Conservation (phyloP, 805 yeast genomes). For the Starmerella apicola region DNA sequence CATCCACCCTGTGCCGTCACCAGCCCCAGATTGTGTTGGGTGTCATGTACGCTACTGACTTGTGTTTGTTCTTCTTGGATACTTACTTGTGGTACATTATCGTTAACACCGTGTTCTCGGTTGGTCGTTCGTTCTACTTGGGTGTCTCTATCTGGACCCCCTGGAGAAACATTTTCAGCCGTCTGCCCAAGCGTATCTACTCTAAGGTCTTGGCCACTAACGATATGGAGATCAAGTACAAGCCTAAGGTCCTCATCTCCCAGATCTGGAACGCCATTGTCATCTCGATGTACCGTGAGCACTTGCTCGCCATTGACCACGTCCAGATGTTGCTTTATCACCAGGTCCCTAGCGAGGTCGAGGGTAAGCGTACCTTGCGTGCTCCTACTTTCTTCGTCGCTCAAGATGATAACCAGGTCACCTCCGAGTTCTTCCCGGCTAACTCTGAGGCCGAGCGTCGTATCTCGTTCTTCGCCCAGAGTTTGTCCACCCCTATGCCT, state of each 20-base stretch:
- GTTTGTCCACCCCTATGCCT: conserved; percentile 95
- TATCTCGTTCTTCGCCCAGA: conserved; percentile 97
- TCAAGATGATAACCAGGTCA: conserved; percentile 90
- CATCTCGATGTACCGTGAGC: conserved; percentile 99
- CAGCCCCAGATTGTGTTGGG: conserved; percentile 86
- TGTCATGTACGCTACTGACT: conserved; percentile 83
- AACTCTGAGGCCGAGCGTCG: conserved; percentile 99
- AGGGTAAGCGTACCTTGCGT: conserved; percentile 95
- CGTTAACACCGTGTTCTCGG: conserved; percentile 87
- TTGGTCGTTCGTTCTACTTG: conserved; percentile 94
- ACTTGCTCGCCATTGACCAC: conserved; percentile 92
- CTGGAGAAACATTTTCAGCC: conserved; percentile 97
- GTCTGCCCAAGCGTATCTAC: conserved; percentile 97
- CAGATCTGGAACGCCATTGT: conserved; percentile 99
- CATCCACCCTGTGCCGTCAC: conserved; percentile 55
- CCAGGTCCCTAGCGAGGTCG: conserved; percentile 96
- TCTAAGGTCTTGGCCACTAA: conserved; percentile 95
- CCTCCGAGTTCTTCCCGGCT: conserved; percentile 92
- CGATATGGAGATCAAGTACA: conserved; percentile 97
- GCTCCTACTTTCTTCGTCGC: conserved; percentile 98
- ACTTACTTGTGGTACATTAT: conserved; percentile 98
- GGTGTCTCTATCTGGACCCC: conserved; percentile 99
- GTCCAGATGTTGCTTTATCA: conserved; percentile 95
- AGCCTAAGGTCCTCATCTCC: conserved; percentile 94
- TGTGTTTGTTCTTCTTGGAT: conserved; percentile 94